Percentiles rank a stretch among this genome's conserved stretches.
phyloP scores from a whole-genome alignment of 495 filamentous ascomycete species.

The Penicillium goetzii region DNA sequence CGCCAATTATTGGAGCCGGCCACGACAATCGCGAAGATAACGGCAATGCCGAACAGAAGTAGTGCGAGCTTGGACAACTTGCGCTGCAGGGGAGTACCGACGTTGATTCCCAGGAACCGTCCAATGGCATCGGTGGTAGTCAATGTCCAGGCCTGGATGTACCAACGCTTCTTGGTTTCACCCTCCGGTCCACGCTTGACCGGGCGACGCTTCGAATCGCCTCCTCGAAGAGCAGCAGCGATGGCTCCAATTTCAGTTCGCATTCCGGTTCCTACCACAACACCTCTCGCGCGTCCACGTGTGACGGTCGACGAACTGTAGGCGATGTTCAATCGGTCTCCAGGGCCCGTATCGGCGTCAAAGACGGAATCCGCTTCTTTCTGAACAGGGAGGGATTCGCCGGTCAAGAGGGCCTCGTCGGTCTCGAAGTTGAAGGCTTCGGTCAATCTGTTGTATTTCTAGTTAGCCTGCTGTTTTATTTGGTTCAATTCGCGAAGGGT shows the following conservation, averaged over 20 bases:
- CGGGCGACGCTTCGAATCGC: constrained; percentile 47
- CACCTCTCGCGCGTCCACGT: constrained; percentile 67
- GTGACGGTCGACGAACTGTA: constrained; percentile 75
- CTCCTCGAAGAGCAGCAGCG: constrained; percentile 61
- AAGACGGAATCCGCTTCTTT: constrained; percentile 56
- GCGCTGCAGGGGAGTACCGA: constrained; percentile 70
- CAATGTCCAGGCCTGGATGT: constrained; percentile 69
- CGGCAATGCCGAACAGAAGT: constrained; percentile 67
- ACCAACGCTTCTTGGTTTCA: constrained; percentile 64
- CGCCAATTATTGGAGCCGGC: constrained; percentile 64
- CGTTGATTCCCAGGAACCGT: constrained; percentile 69
- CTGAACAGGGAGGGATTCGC: constrained; percentile 74
- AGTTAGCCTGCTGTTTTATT: constrained; percentile 10
- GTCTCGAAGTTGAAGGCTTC: constrained; percentile 74
- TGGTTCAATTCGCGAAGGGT: neutral
- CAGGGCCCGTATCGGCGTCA: constrained; percentile 58
- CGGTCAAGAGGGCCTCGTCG: constrained; percentile 74
- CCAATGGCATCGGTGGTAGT: constrained; percentile 69
- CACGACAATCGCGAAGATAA: constrained; percentile 71
- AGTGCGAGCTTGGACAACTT: constrained; percentile 73
- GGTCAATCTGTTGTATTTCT: constrained; percentile 45
- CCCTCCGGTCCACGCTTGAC: constrained; percentile 63
- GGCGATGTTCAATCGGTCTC: constrained; percentile 72
- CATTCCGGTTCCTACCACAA: constrained; percentile 75
- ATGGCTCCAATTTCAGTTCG: constrained; percentile 73